Evolutionary conservation across 164 flowering plant genomes (phyloP), one percentile per base, ranked within the genome.

Genomic region (Magnolia sinica): DNA sequence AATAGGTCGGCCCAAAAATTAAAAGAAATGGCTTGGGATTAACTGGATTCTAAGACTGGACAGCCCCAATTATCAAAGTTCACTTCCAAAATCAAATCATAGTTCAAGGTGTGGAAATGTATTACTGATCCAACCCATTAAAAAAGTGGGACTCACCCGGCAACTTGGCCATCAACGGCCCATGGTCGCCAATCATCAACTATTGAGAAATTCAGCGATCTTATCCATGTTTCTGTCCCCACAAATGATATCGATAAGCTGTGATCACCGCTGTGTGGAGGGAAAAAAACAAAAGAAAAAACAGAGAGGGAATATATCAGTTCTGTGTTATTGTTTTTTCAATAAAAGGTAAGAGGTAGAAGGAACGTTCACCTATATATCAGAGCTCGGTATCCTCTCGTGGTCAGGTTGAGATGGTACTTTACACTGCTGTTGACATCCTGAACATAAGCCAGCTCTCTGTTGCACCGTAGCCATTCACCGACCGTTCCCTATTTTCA

Each of bases 181-280:
- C 92, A 89, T 5, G 87, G 74, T 37, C 88, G 68, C 95, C 95
- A 91, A 8, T 86, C 90, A 76, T 86, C 87, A 50, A 77, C 74
- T 66, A 89, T 80, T 64, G 88, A 68, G 66, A 77, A 88, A n/a
- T 87, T 86, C 6, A 89, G 85, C 29, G 84, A 78, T 67, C 78
- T 74, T 63, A 89, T 84, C 90, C 92, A 91, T 29, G 85, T 85
- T 72, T 85, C 82, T 18, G 95, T 89, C 7, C 76, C 81, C 20
- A 85, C 3, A 70, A 73, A 82, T 1, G 91, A 82, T 1, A 85
- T 76, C 0, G 51, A 0, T 67, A 82, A 37, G 83, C 87, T 91
- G 77, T 87, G 95, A 73, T 91, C 93, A 3, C 91, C 93, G 74
- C 93, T 88, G 76, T 3, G 22, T 14, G 24, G 29, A 68, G 6